Evolutionary conservation across 495 filamentous ascomycete species (phyloP).

Genomic region (Aspergillus haitiensis): DNA sequence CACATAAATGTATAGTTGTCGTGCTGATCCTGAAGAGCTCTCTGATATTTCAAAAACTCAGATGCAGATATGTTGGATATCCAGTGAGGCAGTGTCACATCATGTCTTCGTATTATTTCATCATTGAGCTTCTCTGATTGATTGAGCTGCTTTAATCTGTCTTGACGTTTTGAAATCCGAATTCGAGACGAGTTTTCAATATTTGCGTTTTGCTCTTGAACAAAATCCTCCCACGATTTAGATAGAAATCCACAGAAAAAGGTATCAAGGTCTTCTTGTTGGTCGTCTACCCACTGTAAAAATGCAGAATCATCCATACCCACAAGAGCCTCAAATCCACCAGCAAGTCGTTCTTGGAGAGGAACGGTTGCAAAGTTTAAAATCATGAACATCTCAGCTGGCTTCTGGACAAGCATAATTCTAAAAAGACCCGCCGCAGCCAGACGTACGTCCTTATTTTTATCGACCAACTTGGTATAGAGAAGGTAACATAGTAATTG

Average conservation of each 20-base stretch:
- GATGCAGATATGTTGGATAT: slow-evolving; percentile 90
- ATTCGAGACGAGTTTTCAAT: slow-evolving; percentile 69
- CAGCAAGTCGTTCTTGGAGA: slow-evolving; percentile 69
- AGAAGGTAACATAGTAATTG: slow-evolving; percentile 86
- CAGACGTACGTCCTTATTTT: slow-evolving; percentile 62
- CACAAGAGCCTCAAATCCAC: slow-evolving; percentile 78
- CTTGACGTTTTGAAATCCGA: slow-evolving; percentile 71
- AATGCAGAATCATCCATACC: slow-evolving; percentile 87
- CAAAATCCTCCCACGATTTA: slow-evolving; percentile 82
- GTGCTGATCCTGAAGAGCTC: slow-evolving; percentile 85
- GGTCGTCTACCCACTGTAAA: slow-evolving; percentile 80
- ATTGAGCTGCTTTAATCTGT: slow-evolving; percentile 78
- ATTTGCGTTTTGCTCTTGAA: slow-evolving; percentile 71
- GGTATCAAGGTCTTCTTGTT: slow-evolving; percentile 74
- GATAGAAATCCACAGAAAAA: slow-evolving; percentile 78
- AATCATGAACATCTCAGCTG: slow-evolving; percentile 72
- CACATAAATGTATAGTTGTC: slow-evolving; percentile 77
- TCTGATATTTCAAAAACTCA: slow-evolving; percentile 86
- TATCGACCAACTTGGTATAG: slow-evolving; percentile 75
- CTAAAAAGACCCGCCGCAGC: slow-evolving; percentile 84
- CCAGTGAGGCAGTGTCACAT: slow-evolving; percentile 84
- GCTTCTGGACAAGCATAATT: slow-evolving; percentile 90
- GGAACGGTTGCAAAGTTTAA: slow-evolving; percentile 65
- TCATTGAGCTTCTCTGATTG: slow-evolving; percentile 64
- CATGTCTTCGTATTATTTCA: slow-evolving; percentile 71